These are phyloP conservation scores for Xylariaceae sp. DNA, from an alignment of 2,329 filamentous ascomycete genomes.

Conservation along the genomic window DNA sequence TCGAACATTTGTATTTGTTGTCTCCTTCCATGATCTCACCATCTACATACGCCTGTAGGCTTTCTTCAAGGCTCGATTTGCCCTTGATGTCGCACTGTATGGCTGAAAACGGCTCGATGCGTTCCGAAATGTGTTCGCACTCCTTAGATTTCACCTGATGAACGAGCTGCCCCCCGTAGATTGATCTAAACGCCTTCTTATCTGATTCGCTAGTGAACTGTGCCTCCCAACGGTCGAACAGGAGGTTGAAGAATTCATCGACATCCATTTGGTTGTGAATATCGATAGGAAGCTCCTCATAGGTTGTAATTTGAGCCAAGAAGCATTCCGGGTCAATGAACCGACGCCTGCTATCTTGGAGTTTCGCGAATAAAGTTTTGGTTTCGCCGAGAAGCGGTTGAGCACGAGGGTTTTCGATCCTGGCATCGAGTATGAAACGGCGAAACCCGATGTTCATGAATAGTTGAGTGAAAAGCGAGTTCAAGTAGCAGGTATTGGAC, in stretches of 20 bases:
- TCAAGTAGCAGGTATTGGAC: conserved; percentile 96
- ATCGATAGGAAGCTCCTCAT: conserved; percentile 83
- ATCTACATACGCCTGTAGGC: conserved; percentile 91
- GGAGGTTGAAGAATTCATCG: conserved; percentile 93
- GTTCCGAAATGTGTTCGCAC: conserved; percentile 91
- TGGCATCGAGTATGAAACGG: conserved; percentile 76
- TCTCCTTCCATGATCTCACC: conserved; percentile 97
- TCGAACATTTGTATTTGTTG: conserved; percentile 97
- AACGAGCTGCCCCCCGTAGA: conserved; percentile 90
- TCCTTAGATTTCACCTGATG: conserved; percentile 96
- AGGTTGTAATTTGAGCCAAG: conserved; percentile 79
- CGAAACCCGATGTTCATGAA: conserved; percentile 95
- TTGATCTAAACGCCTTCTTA: conserved; percentile 77
- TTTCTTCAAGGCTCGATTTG: conserved; percentile 82
- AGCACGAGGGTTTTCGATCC: conserved; percentile 60
- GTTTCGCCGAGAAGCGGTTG: conserved; percentile 79
- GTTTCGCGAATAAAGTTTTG: conserved; percentile 79
- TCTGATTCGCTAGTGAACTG: conserved; percentile 73
- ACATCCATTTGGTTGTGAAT: conserved; percentile 95
- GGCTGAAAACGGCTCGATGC: conserved; percentile 88
- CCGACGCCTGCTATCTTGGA: conserved; percentile 83
- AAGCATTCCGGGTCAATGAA: conserved; percentile 76
- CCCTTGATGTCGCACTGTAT: conserved; percentile 97
- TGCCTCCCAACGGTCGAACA: conserved; percentile 90
- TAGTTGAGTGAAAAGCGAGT: conserved; percentile 90